A percentile compares a stretch with the other conserved stretches of the same genome.
Conservation (phyloP, 148 eudicot genomes). For the Rhododendron ovatum region DNA sequence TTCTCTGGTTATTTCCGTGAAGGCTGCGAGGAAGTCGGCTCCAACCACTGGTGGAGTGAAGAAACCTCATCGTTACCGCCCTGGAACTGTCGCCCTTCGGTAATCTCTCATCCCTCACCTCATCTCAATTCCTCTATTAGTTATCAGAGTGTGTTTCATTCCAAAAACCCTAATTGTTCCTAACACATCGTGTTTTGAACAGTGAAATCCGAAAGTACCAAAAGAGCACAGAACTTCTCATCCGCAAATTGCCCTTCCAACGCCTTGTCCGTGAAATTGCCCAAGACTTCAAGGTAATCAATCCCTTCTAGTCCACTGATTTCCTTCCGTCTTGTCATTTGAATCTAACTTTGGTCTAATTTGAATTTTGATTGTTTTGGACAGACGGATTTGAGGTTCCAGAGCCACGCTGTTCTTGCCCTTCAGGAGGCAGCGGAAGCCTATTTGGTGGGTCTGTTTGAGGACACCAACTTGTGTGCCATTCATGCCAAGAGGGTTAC, state of each 20-base stretch:
- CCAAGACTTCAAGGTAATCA: slow-evolving; percentile 50
- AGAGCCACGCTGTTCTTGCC: slow-evolving; percentile 45
- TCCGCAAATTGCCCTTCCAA: slow-evolving; percentile 65
- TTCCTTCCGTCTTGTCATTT: not conserved
- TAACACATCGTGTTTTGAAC: not conserved
- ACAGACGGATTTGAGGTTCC: slow-evolving; percentile 52
- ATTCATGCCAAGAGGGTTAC: slow-evolving; percentile 44
- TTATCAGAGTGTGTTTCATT: too few species aligned
- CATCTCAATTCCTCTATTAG: not conserved
- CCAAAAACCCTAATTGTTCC: too few species aligned
- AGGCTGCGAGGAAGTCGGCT: slow-evolving; percentile 67
- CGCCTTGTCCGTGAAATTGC: slow-evolving; percentile 70
- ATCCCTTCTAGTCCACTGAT: not conserved
- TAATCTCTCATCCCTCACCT: not conserved
- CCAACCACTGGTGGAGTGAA: slow-evolving; percentile 70
- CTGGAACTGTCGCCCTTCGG: slow-evolving; percentile 72
- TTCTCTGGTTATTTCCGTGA: not conserved
- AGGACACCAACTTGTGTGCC: slow-evolving; percentile 31
- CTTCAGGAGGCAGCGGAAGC: slow-evolving; percentile 42
- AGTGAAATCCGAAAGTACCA: slow-evolving; percentile 74
- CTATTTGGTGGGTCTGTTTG: slow-evolving; percentile 37
- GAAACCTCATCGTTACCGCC: slow-evolving; percentile 73
- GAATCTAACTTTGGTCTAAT: not conserved
- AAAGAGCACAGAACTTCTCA: slow-evolving; percentile 68
- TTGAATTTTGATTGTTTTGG: not conserved